Evolutionary conservation across 2,329 filamentous ascomycete species (phyloP).

Genomic region (Ophiocordyceps polyrhachis-furcata): DNA sequence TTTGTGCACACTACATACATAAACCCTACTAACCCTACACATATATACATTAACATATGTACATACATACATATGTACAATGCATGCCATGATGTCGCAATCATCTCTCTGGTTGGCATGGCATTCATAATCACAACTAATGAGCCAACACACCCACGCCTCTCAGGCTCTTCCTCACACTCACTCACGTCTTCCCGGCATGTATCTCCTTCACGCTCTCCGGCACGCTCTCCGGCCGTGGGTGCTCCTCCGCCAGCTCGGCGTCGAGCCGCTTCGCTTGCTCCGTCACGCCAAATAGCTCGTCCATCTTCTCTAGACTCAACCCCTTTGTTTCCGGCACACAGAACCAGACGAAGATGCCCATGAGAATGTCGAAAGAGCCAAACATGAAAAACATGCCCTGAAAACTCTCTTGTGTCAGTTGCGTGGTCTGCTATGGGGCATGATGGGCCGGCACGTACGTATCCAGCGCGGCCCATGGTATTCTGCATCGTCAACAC

Average conservation of each 20-base stretch:
- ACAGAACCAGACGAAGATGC: slow-evolving; percentile 46
- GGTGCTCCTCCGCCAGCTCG: slow-evolving; percentile 10
- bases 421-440: not conserved
- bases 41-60: no score
- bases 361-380: slow-evolving; percentile 45
- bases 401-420: slow-evolving; percentile 6
- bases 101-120: not conserved
- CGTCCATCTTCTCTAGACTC: slow-evolving; percentile 45
- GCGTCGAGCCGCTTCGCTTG: slow-evolving; percentile 11
- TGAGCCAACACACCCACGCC: not conserved
- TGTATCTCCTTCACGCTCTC: slow-evolving; percentile 11
- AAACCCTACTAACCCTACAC: no score
- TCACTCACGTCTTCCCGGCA: slow-evolving; percentile 4
- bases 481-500: slow-evolving; percentile 49
- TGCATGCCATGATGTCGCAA: not conserved
- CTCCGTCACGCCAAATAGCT: slow-evolving; percentile 43
- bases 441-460: slow-evolving; percentile 8
- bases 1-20: no score
- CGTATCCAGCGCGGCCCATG: slow-evolving; percentile 22
- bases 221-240: slow-evolving; percentile 7
- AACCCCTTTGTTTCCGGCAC: slow-evolving; percentile 54
- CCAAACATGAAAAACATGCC: slow-evolving; percentile 54
- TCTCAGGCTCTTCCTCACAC: not conserved
- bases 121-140: no score
- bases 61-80: no score